Evolutionary conservation across 2,329 filamentous ascomycete genomes (phyloP), one percentile per base, ranked within the genome.

Genomic region (Trichoderma arundinaceum): DNA sequence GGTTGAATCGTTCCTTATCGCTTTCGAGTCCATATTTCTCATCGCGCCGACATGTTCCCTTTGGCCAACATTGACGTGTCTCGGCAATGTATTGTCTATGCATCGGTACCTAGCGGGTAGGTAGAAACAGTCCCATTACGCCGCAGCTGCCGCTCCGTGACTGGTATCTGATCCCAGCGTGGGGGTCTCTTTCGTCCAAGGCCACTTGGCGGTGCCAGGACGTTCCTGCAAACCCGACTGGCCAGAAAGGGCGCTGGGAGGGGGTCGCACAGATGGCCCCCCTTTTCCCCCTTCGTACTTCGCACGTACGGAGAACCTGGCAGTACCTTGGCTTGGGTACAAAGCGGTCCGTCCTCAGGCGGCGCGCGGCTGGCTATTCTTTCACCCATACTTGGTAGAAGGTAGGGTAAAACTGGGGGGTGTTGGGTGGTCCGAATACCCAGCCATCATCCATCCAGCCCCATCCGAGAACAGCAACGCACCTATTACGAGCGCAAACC

Each of bases 161-260:
- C 49, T 63, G 52, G 63, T 59, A 59, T 66, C 64, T 60, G 39
- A 41, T 64, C 46, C 19, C 53, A 59, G 44, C 65, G 65, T 66
- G 65, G 65, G 65, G 65, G 65, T 57, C 48, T 52, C 35, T 32
- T 49, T 53, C 56, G 46, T 52, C 52, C 52, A 53, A 58, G 59
- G 51, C 59, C 41, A 41, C 57, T 53, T 64, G 64, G 60, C 38
- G 52, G 52, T 44, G 46, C 64, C 53, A 52, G 8, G 39, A 15
- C 35, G 35, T 48, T 66, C 65, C 65, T 64, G 60, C 60, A 66
- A 63, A 66, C 44, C 65, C 65, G 65, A 66, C 65, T 66, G 65
- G 65, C 19, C 52, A 64, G 52, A 4, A 56, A 28, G 10, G 57
- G 33, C n/a, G 35, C 15, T 57, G 61, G 44, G 59, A 63, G 59